Evolutionary conservation across 73 alveolate genomes (phyloP), one percentile per base, ranked within the genome.

Genomic region (Paramecium biaurelia): DNA sequence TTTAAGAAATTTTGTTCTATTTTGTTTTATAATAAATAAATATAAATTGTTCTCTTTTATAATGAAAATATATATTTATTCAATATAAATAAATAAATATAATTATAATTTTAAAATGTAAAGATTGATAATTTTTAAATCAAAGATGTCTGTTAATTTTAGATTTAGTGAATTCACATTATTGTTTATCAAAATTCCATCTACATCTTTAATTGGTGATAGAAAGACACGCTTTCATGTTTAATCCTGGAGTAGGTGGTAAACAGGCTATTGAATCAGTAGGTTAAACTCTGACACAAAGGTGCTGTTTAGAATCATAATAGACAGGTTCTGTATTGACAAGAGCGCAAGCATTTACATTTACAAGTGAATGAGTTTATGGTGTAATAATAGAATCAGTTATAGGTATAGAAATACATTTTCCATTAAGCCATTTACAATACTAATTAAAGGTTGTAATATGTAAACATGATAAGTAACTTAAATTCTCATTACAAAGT

Each of bases 291-390:
- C 11, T 32, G 24, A 63, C 24, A 32, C 84, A 63, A 63, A 63
- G 24, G 3, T 32, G 41, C 8, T 26, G 26, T 63, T 63, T 63
- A 30, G 67, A 23, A 11, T 74, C 58, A 41, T 74, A 74, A 21
- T 74, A 74, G 67, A 41, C 87, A 35, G 87, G 67, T 34, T 74
- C 57, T 34, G 87, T 34, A 10, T 32, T 35, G 34, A 74, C 87
- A 12, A 74, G 45, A 23, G 57, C 42, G 10, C 87, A 74, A 12
- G 59, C 87, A 74, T 74, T 74, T 0, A 37, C n/a, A 74, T 74
- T 74, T 10, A 34, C 59, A 11, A 74, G 34, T 2, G 58, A 9
- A 35, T 74, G 59, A 37, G 57, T 74, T 32, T 32, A n/a, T 1
- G 87, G 87, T 9, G 59, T 74, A n/a, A 74, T 38, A 28, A 21